Evolutionary conservation across 768 basidiomycete genomes (phyloP).

Genomic region (Strobilomyces confusus): DNA sequence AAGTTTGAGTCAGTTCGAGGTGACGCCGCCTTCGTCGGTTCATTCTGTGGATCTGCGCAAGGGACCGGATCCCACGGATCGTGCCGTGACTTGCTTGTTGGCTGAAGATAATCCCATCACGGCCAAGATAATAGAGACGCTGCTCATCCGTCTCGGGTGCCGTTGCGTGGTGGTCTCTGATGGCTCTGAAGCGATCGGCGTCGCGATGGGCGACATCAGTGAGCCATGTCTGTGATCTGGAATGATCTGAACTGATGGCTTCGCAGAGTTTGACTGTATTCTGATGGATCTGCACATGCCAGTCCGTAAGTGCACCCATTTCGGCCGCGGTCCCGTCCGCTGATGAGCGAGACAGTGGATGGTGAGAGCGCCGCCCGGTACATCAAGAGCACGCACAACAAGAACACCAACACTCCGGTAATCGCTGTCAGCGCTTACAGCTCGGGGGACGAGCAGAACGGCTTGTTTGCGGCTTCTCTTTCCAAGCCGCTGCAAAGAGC

Average conservation of each 20-base stretch:
- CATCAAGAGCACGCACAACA: constrained; percentile 95
- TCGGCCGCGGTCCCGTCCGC: background rate
- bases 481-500: constrained; percentile 88
- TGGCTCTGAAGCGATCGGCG: constrained; percentile 94
- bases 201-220: constrained; percentile 98
- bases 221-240: constrained; percentile 31
- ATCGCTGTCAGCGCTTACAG: constrained; percentile 90
- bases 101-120: constrained; percentile 99
- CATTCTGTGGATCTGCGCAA: constrained; percentile 77
- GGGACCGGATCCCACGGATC: constrained; percentile 74
- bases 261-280: constrained; percentile 88
- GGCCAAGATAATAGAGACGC: constrained; percentile 93
- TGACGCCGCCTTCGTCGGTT: constrained; percentile 80
- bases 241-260: constrained; percentile 4
- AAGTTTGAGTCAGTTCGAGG: constrained; percentile 49
- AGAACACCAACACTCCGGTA: constrained; percentile 90
- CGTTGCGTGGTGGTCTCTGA: constrained; percentile 94
- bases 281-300: constrained; percentile 97
- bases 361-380: constrained; percentile 96
- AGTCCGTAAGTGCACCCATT: constrained; percentile 55
- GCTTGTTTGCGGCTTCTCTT: constrained; percentile 75
- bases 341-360: constrained; percentile 54
- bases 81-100: constrained; percentile 88
- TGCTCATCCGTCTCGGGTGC: constrained; percentile 91
- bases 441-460: constrained; percentile 62